Percentiles rank a stretch among this genome's conserved stretches.
Conservation (phyloP, 1,139 yeast species). For the Candida glucosophila region DNA sequence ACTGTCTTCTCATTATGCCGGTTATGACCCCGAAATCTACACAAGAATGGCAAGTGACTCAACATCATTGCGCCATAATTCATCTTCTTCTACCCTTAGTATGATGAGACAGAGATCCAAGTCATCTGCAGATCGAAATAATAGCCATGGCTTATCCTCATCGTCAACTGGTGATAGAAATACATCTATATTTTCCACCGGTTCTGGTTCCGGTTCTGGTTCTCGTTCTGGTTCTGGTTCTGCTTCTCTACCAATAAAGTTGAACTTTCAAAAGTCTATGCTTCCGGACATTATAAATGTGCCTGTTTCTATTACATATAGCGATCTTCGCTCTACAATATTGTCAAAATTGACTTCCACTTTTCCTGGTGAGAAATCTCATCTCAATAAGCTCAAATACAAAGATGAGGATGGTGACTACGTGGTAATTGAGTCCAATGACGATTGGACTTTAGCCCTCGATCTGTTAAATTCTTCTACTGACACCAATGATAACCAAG, state of each 20-base stretch:
- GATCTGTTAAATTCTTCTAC: conserved; percentile 42
- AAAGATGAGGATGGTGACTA: conserved; percentile 95
- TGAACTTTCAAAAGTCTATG: conserved; percentile 40
- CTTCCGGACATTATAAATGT: conserved; percentile 29
- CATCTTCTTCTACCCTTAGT: conserved; percentile 37
- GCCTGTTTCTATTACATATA: conserved; percentile 34
- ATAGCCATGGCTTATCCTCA: conserved; percentile 9
- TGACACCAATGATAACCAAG: conserved; percentile 16
- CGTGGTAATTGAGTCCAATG: conserved; percentile 79
- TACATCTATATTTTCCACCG: conserved; percentile 1
- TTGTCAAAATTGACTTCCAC: conserved; percentile 27
- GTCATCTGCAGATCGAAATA: too few relatives aligned
- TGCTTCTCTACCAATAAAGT: conserved; percentile 23
- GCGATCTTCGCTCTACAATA: conserved; percentile 36
- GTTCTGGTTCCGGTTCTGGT: too few relatives aligned
- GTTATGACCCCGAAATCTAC: conserved; percentile 8
- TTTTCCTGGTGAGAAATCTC: conserved; percentile 17
- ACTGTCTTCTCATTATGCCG: conserved; percentile 12
- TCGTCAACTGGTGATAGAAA: conserved; percentile 2
- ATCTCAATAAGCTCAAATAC: conserved; percentile 72
- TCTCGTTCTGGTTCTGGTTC: conserved; percentile 2
- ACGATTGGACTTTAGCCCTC: conserved; percentile 54
- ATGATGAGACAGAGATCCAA: conserved; percentile 33
- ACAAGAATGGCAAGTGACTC: conserved; percentile 25
- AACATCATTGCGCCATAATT: conserved; percentile 33